Conservation (phyloP, 108 stramenopile genomes). For the Chaetoceros tenuissimus region DNA sequence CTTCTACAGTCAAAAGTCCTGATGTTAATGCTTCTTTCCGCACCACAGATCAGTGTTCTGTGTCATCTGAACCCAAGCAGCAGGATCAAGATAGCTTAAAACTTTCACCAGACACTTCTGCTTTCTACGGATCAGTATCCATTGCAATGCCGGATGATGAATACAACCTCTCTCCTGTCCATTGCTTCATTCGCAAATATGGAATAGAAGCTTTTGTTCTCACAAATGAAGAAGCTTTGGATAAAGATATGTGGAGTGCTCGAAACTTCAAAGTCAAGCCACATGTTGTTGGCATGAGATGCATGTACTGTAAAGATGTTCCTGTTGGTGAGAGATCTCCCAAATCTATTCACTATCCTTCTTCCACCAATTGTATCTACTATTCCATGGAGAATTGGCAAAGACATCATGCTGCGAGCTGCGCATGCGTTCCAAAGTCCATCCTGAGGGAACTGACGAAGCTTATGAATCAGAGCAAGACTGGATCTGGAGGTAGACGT, state of each 20-base stretch:
- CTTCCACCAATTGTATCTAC: conserved; percentile 35
- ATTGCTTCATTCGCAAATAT: conserved; percentile 70
- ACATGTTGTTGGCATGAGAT: conserved; percentile 45
- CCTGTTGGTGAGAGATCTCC: conserved; percentile 17
- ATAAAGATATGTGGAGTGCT: conserved; percentile 36
- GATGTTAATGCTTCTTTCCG: background rate
- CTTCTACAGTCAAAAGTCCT: background rate
- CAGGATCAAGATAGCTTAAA: background rate
- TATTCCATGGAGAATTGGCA: conserved; percentile 60
- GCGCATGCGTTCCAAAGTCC: conserved; percentile 32
- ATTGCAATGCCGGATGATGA: conserved; percentile 52
- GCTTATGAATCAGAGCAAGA: conserved; percentile 31
- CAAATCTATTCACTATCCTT: conserved; percentile 40
- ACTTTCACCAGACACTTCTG: background rate
- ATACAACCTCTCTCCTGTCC: conserved; percentile 59
- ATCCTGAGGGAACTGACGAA: conserved; percentile 23
- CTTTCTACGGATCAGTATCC: conserved; percentile 16
- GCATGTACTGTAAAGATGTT: conserved; percentile 39
- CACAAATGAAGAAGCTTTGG: conserved; percentile 49
- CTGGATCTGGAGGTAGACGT: conserved; percentile 55
- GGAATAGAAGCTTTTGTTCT: conserved; percentile 70
- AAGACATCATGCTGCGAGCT: conserved; percentile 34
- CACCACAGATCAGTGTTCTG: background rate
- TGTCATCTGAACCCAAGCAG: background rate
- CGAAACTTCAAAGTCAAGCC: conserved; percentile 15